Base-by-base conservation (phyloP, 441 rosid genomes). In the Populus tomentosa region DNA sequence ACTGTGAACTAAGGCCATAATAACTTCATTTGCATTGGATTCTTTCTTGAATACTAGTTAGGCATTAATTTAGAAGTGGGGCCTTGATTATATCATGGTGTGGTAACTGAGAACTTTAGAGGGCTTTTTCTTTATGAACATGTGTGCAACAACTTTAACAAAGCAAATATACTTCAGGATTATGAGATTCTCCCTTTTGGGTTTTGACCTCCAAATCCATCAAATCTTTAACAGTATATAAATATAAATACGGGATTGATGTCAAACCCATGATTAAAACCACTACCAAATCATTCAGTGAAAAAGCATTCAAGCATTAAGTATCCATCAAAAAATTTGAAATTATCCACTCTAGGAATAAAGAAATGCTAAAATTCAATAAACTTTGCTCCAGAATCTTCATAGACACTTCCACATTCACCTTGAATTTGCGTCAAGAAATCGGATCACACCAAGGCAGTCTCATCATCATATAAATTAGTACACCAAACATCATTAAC, bases 1-100 rank as follows among this genome's bases (percentile, higher is more conserved):
- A 24, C 42, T 23, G 36, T 32, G 71, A 79, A 21, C 46, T 33
- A 50, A 32, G 69, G 40, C 75, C 28, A 61, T 35, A 33, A 68
- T 63, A 23, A 53, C 69, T 66, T 36, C 18, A 61, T 32, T 77
- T 20, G 72, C 82, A 71, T 82, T 63, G 83, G 86, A 81, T 84
- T 79, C 87, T 77, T 40, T 33, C 69, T 59, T 71, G 20, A 30
- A 73, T 26, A 68, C 68, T 69, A 77, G 70, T 30, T 18, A 26
- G 62, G 70, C 69, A 71, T 18, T 46, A 66, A 35, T 50, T 46
- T 64, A 63, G n/a, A 40, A 38, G 53, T 46, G 72, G 72, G 80
- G 18, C 36, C 67, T n/a, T 50, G 11, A 3, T 30, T n/a, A 18
- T 61, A 35, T 35, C 36, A 24, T 73, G 59, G 42, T 11, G 14